phyloP scores from a whole-genome alignment of 2,329 filamentous ascomycete species.

The Fusarium subtropicale region DNA sequence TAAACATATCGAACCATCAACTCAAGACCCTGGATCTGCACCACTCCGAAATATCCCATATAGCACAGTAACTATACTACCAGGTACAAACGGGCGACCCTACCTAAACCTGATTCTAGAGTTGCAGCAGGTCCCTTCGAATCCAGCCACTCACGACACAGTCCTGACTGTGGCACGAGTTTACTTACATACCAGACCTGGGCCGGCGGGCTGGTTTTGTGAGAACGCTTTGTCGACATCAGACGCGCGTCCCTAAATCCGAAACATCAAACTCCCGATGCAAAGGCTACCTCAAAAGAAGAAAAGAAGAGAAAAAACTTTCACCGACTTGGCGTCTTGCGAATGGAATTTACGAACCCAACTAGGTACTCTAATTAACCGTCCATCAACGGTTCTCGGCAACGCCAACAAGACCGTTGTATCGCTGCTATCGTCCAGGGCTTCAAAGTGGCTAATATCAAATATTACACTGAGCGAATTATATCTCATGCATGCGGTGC shows the following conservation, averaged over 20 bases:
- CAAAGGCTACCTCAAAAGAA: not conserved
- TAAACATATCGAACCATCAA: not conserved
- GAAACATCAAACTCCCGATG: slow-evolving; percentile 36
- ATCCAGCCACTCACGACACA: slow-evolving; percentile 26
- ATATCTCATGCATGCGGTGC: slow-evolving; percentile 3
- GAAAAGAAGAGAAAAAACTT: not conserved
- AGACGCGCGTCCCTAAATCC: slow-evolving; percentile 39
- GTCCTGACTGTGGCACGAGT: slow-evolving; percentile 37
- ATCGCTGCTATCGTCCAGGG: slow-evolving; percentile 5
- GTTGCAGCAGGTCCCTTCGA: slow-evolving; percentile 10
- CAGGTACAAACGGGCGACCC: not conserved
- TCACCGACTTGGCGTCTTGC: slow-evolving; percentile 12
- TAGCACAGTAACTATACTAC: not conserved
- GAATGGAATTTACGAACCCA: not conserved
- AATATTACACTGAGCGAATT: slow-evolving; percentile 30
- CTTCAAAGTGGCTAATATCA: slow-evolving; percentile 15
- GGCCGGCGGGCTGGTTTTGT: slow-evolving; percentile 26
- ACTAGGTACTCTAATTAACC: slow-evolving; percentile 3
- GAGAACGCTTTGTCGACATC: slow-evolving; percentile 28
- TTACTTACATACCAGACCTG: slow-evolving; percentile 42
- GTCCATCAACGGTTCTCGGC: slow-evolving; percentile 13
- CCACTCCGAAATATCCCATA: not conserved
- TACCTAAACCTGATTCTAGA: slow-evolving; percentile 16
- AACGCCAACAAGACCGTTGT: slow-evolving; percentile 2
- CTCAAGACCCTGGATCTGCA: slow-evolving; percentile 4